Evolutionary conservation across 2,329 filamentous ascomycete genomes (phyloP), one percentile per base, ranked within the genome.

Genomic region (Calonectria ilicicola): DNA sequence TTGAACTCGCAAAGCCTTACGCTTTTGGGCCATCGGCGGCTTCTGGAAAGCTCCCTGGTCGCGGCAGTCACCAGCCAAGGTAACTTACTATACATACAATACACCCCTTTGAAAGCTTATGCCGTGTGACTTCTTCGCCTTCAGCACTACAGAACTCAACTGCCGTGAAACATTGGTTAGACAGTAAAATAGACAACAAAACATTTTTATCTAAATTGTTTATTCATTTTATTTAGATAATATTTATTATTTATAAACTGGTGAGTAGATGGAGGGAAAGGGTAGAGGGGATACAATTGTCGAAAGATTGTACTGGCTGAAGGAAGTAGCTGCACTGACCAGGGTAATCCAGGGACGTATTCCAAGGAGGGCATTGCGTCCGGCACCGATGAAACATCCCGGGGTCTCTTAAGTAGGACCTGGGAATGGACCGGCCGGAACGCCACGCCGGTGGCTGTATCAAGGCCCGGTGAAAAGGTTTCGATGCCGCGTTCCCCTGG

Each of bases 371-470:
- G 35, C 56, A 67, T 63, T 27, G 47, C n/a, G 38, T 29, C 62
- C 49, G 62, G 49, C 38, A 66, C 49, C 46, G 56, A 67, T 71
- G 69, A 71, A 71, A 71, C 69, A 56, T 71, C 56, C 47, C 56
- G 29, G 69, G 26, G 23, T 40, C 27, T 40, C 23, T 49, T 27
- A 21, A 35, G 67, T 26, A 40, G 17, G 17, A 42, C 67, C 21
- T 69, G 38, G 42, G 27, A 64, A 56, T 35, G 42, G 47, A 21
- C 63, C 51, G 32, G 23, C 40, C 63, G 63, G 49, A 40, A n/a
- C 47, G 42, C 47, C 67, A 65, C 49, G 40, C 60, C 40, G 40
- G 32, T 19, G 15, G 19, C 29, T 42, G 21, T 62, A 32, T 27
- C 35, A 17, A 26, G 15, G 32, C 35, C 53, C 53, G 21, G 23